These are phyloP conservation scores for Hura crepitans DNA, from an alignment of 441 rosid species.

Conservation along the genomic window DNA sequence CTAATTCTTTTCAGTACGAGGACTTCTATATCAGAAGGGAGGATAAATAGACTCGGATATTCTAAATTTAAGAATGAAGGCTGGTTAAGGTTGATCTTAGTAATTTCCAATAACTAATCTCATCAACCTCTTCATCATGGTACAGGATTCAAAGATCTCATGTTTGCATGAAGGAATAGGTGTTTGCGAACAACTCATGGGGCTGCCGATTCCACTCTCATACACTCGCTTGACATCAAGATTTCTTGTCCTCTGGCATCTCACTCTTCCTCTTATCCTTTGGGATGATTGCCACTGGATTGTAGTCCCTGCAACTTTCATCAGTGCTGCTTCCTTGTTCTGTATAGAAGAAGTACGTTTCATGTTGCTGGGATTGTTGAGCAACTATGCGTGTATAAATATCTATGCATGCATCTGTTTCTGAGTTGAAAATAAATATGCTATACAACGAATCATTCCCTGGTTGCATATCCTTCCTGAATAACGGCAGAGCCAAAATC, in stretches of 20 bases:
- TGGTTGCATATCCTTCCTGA: too few species aligned
- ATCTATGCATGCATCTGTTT: too few species aligned
- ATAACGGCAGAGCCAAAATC: too few species aligned
- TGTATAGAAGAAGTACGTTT: slow-evolving; percentile 84
- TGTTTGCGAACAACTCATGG: slow-evolving; percentile 75
- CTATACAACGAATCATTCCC: too few species aligned
- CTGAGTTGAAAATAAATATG: too few species aligned
- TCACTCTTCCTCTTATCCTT: slow-evolving; percentile 83
- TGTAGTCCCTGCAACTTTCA: slow-evolving; percentile 89
- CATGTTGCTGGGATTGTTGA: background rate
- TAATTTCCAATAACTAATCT: background rate
- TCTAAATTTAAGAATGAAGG: background rate
- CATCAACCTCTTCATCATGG: slow-evolving; percentile 3
- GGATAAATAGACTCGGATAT: background rate
- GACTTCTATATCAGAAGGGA: background rate
- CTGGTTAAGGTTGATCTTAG: background rate
- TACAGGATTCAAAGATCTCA: slow-evolving; percentile 66
- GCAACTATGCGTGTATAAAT: too few species aligned
- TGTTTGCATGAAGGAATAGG: slow-evolving; percentile 81
- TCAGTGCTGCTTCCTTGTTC: slow-evolving; percentile 89
- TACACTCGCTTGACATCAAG: slow-evolving; percentile 92
- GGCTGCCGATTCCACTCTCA: slow-evolving; percentile 81
- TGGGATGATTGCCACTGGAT: slow-evolving; percentile 99
- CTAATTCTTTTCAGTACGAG: background rate
- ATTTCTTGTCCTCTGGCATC: slow-evolving; percentile 92